Conservation (phyloP, 2,329 filamentous ascomycete species). For the Nothopassalora personata region DNA sequence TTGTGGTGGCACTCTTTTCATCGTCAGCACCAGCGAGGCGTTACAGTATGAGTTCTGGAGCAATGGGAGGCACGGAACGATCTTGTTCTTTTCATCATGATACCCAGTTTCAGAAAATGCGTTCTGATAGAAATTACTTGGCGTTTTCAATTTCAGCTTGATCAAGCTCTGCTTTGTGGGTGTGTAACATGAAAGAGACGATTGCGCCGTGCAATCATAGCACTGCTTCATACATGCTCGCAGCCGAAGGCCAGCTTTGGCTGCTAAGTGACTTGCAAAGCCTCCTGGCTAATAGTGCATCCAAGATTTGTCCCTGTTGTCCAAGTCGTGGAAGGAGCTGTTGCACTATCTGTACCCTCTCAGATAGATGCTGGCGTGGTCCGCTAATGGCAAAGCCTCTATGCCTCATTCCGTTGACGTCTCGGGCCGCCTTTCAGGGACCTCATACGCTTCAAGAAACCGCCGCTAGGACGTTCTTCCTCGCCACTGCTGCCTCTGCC, state of each 20-base stretch:
- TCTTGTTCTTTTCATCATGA: background rate
- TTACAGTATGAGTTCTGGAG: background rate
- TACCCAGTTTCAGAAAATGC: background rate
- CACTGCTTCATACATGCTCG: background rate
- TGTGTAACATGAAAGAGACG: constrained; percentile 6
- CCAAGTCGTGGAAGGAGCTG: background rate
- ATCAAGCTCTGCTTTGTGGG: background rate
- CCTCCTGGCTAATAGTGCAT: background rate
- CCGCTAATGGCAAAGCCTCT: constrained; percentile 15
- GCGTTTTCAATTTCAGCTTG: background rate
- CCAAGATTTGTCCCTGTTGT: background rate
- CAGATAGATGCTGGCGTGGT: constrained; percentile 3
- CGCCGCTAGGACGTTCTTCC: constrained; percentile 41
- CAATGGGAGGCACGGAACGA: background rate
- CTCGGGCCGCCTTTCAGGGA: constrained; percentile 69
- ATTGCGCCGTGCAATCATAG: background rate
- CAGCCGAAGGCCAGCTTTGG: background rate
- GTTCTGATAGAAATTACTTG: background rate
- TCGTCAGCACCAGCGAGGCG: background rate
- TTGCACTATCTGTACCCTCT: background rate
- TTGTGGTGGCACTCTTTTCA: background rate
- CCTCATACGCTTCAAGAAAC: constrained; percentile 73
- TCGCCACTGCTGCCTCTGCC: constrained; percentile 36
- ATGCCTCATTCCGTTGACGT: constrained; percentile 27
- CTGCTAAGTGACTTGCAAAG: background rate